Evolutionary conservation across 352 stramenopile species (phyloP), one percentile per base, ranked within the genome.

Genomic region (Thalassiosira exigua): DNA sequence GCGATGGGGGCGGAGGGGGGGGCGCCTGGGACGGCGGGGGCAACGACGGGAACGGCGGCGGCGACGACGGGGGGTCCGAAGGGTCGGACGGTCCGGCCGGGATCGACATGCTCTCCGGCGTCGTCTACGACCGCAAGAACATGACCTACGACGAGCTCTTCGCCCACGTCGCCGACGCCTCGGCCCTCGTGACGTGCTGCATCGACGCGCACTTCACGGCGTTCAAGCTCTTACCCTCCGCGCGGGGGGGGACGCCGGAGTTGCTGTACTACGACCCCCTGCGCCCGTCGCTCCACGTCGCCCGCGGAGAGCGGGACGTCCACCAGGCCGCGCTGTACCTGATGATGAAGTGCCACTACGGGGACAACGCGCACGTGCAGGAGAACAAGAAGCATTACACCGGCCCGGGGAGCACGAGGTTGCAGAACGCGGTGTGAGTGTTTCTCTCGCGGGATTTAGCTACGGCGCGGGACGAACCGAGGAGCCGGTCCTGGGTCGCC

Each of bases 321-420:
- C 48, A 77, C 14, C 29, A 24, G 22, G 65, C 53, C 0, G 82
- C 79, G 4, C 50, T 86, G 53, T 89, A 75, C 52, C 53, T 87
- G 30, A 67, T 89, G 62, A 73, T 89, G 59, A 89, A 89, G 68
- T 89, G 82, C 42, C 69, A 81, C 51, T 89, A 89, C 62, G 82
- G 82, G 33, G 77, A 89, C 64, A 78, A 80, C 61, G 53, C 29
- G 36, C 82, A 89, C 50, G 61, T 89, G 36, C 62, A 81, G 24
- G 82, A 89, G 50, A 86, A 89, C 69, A 81, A 84, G 44, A 85
- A 86, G 60, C 66, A 87, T 69, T 89, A 89, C 69, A 79, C 52
- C 22, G 64, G 68, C 1, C 21, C 17, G 41, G 56, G 46, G 36
- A 70, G 64, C 19, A 75, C 29, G 42, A 39, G 24, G 29, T 60